A percentile compares a stretch with the other conserved stretches of the same genome.
These are phyloP conservation scores for Pythium folliculosum DNA, from an alignment of 352 stramenopile genomes.

Conservation along the genomic window DNA sequence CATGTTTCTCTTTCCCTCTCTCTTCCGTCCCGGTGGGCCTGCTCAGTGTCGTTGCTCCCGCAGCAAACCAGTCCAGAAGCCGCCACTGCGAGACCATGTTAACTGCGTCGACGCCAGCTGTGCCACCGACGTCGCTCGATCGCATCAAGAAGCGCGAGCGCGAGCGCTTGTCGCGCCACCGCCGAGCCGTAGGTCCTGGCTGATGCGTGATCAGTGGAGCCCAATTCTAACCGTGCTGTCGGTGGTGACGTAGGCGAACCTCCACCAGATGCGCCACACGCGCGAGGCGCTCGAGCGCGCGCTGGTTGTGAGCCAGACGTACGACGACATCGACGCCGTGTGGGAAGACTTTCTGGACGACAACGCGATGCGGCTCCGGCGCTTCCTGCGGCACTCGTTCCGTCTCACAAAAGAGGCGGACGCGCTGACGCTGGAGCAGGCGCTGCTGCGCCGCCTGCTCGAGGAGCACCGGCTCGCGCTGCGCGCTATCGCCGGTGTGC, in stretches of 20 bases:
- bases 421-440: background rate
- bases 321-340: background rate
- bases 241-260: background rate
- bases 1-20: too few species aligned
- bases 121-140: background rate
- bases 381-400: background rate
- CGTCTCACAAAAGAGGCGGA: background rate
- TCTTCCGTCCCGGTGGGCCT: too few species aligned
- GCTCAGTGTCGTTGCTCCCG: too few species aligned
- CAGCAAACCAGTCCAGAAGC: background rate
- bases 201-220: background rate
- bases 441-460: conserved; percentile 3
- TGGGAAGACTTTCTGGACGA: conserved; percentile 18
- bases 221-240: background rate
- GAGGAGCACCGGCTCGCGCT: conserved; percentile 3
- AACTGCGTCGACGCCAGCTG: too few species aligned
- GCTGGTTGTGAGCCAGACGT: background rate
- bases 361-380: background rate
- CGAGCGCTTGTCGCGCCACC: conserved; percentile 3
- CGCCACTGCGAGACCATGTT: background rate
- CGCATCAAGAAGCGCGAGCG: background rate
- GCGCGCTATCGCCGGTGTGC: background rate
- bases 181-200: background rate
- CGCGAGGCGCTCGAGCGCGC: background rate
- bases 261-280: background rate